Percentiles rank a stretch among this genome's conserved stretches.
Evolutionary conservation across 2,329 filamentous ascomycete species (phyloP).

Genomic region (Xylariaceae sp.): DNA sequence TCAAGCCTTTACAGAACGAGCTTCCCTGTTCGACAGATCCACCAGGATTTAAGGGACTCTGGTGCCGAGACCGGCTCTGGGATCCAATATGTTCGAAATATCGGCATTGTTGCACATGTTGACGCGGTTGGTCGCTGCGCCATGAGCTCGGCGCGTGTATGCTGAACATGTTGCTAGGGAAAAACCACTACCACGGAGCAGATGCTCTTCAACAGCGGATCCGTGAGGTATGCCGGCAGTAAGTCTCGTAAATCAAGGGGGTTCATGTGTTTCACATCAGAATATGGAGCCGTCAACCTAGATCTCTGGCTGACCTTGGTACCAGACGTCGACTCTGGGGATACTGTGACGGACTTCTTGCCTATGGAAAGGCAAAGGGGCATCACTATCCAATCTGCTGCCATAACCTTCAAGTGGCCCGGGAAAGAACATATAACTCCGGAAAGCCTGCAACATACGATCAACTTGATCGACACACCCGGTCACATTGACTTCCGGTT

Average conservation of each 20-base stretch:
- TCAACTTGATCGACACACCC: slow-evolving; percentile 93
- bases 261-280: too few relatives aligned
- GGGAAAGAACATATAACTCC: slow-evolving; percentile 27
- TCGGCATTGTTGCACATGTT: slow-evolving; percentile 97
- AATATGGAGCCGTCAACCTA: not conserved
- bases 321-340: slow-evolving; percentile 88
- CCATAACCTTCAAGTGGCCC: slow-evolving; percentile 93
- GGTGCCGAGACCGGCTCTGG: slow-evolving; percentile 28
- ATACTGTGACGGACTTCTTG: slow-evolving; percentile 94
- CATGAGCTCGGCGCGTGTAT: too few relatives aligned
- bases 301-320: not conserved
- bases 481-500: slow-evolving; percentile 97
- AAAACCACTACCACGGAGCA: slow-evolving; percentile 99
- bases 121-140: slow-evolving; percentile 66
- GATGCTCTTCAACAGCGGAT: slow-evolving; percentile 95
- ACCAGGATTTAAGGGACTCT: too few relatives aligned
- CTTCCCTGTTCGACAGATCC: too few relatives aligned
- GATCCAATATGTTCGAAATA: slow-evolving; percentile 71
- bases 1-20: too few relatives aligned
- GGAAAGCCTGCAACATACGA: slow-evolving; percentile 34
- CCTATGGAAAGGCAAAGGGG: slow-evolving; percentile 86
- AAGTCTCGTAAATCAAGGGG: too few relatives aligned
- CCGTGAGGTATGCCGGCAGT: slow-evolving; percentile 77
- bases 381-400: slow-evolving; percentile 96
- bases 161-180: slow-evolving; percentile 46